A percentile compares a stretch with the other conserved stretches of the same genome.
phyloP scores from a whole-genome alignment of 805 yeast species.

The Nakazawaea anatomiae region DNA sequence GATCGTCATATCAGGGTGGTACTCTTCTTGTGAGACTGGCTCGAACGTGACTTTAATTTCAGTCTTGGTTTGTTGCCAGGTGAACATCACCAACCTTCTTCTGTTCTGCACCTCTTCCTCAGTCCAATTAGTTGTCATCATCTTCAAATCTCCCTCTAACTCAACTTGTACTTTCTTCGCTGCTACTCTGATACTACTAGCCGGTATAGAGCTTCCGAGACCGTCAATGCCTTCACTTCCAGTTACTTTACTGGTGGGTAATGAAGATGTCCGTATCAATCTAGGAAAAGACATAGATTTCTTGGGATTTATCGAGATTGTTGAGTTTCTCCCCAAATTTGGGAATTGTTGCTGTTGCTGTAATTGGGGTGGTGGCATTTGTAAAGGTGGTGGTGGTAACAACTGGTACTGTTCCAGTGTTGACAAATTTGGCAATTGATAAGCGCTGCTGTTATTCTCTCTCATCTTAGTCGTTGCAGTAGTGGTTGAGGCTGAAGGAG shows the following conservation, averaged over 20 bases:
- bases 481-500: no score
- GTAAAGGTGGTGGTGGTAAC: not conserved
- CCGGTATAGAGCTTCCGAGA: not conserved
- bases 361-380: not conserved
- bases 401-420: not conserved
- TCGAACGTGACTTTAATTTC: conserved; percentile 31
- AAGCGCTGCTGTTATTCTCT: no score
- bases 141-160: conserved; percentile 1
- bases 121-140: conserved; percentile 41
- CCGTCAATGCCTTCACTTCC: not conserved
- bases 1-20: conserved; percentile 34
- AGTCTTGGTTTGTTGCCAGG: conserved; percentile 28
- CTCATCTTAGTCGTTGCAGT: no score
- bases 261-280: conserved; percentile 5
- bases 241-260: not conserved
- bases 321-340: not conserved
- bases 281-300: not conserved
- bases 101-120: conserved; percentile 32
- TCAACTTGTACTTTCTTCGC: not conserved
- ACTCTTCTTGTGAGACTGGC: conserved; percentile 29
- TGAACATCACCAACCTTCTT: conserved; percentile 44
- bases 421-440: not conserved
- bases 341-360: not conserved
- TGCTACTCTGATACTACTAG: not conserved
- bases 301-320: not conserved